Evolutionary conservation across 2,329 filamentous ascomycete genomes (phyloP).

Genomic region (Aspergillus neoniger): DNA sequence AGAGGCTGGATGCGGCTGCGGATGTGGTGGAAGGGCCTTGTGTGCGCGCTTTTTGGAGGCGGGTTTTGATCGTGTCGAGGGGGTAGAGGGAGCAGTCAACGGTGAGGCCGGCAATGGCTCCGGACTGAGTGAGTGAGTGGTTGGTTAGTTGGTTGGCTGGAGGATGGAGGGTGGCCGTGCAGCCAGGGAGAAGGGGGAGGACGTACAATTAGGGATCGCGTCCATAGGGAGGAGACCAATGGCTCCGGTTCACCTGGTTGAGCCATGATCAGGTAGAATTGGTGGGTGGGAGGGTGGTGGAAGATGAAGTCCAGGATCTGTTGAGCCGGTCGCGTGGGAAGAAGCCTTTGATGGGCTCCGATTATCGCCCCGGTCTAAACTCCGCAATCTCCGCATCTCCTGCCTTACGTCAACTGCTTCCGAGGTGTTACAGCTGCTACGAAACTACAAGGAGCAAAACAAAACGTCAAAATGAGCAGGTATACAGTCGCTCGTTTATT

Average conservation of each 20-base stretch:
- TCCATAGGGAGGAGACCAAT: slow-evolving; percentile 46
- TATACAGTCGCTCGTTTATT: slow-evolving; percentile 11
- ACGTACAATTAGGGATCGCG: slow-evolving; percentile 44
- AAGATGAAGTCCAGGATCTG: slow-evolving; percentile 2
- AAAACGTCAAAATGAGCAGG: background rate
- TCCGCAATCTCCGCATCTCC: slow-evolving; percentile 27
- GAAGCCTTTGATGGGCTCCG: slow-evolving; percentile 19
- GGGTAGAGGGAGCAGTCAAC: slow-evolving; percentile 97
- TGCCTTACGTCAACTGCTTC: slow-evolving; percentile 11
- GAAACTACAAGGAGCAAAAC: background rate
- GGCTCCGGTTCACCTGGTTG: slow-evolving; percentile 32
- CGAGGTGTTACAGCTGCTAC: background rate
- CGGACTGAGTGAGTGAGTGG: slow-evolving; percentile 58
- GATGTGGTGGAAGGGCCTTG: slow-evolving; percentile 59
- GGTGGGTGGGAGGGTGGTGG: background rate
- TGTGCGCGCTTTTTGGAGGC: slow-evolving; percentile 69
- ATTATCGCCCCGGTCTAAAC: slow-evolving; percentile 21
- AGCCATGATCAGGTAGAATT: background rate
- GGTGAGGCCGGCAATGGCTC: slow-evolving; percentile 88
- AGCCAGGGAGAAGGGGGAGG: background rate
- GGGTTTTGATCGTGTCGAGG: slow-evolving; percentile 97
- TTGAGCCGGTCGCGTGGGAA: slow-evolving; percentile 5
- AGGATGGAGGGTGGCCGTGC: background rate
- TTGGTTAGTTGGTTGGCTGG: slow-evolving; percentile 6
- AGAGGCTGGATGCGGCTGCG: slow-evolving; percentile 58